Base-by-base conservation (phyloP, 2,329 filamentous ascomycete genomes). In the Curvularia spicifera region DNA sequence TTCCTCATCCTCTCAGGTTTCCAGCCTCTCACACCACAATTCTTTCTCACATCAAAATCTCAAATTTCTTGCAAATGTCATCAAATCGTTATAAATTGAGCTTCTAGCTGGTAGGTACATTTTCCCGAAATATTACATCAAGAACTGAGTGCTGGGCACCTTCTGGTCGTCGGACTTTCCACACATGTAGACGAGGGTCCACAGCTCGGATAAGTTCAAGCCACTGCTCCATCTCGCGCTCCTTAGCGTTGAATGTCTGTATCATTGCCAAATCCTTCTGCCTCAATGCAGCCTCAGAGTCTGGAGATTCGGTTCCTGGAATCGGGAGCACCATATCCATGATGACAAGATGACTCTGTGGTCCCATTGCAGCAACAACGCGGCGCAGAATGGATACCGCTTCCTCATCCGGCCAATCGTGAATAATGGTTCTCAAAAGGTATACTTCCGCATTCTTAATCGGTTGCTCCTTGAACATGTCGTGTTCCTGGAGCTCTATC, bases 401-500 rank as follows among this genome's bases (percentile, higher is more conserved):
- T 20, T 48, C 45, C 28, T 48, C 29, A 33, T 48, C 29, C n/a
- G 45, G 45, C 45, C 29, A 48, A 22, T 48, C 29, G 29, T 48
- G 29, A 13, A 48, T 35, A 22, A 48, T 48, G n/a, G 45, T 48
- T 48, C 45, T 48, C 29, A 48, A 35, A 9, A 48, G 45, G 26
- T 48, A 48, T 48, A 48, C 45, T 0, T 48, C 45, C 18, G 29
- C 29, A 48, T 33, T 35, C 28, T 48, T 48, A 9, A 35, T 48
- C 5, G 29, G 45, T 48, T 48, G 29, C 45, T 48, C 29, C 29
- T 48, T 33, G 29, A 48, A 48, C 29, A 48, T 48, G 18, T 48
- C n/a, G 29, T 48, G 29, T 35, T 48, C 45, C 29, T 48, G 29
- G 29, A 48, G 45, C 45, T 48, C 45, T 48, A 48, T 48, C 45